A percentile compares a stretch with the other conserved stretches of the same genome.
Conservation (phyloP, 371 early-diverging fungal species). For the Mortierella sp. region DNA sequence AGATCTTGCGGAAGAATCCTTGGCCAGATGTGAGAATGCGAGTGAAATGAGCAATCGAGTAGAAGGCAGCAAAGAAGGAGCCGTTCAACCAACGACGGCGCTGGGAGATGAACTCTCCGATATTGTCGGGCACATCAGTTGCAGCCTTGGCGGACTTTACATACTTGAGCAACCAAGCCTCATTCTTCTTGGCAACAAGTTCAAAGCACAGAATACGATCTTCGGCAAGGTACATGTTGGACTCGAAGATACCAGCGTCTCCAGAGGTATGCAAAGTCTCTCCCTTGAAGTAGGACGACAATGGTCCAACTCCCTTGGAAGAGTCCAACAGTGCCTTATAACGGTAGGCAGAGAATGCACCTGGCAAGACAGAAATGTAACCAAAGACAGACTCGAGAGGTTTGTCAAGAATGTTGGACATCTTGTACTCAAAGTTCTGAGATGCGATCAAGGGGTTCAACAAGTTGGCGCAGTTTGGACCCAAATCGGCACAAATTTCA, state of each 20-base stretch:
- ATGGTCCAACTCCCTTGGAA: constrained; percentile 68
- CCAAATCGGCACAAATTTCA: constrained; percentile 72
- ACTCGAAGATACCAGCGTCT: constrained; percentile 66
- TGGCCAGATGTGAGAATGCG: constrained; percentile 81
- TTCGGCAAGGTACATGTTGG: constrained; percentile 85
- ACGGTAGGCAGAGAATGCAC: constrained; percentile 80
- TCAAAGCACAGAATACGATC: constrained; percentile 85
- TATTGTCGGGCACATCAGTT: constrained; percentile 77
- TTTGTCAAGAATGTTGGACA: constrained; percentile 86
- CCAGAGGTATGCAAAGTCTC: constrained; percentile 58
- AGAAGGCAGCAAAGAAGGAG: constrained; percentile 78
- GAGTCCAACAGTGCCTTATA: constrained; percentile 68
- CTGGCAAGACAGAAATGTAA: constrained; percentile 85
- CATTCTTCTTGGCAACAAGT: constrained; percentile 73
- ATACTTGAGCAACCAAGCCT: constrained; percentile 75
- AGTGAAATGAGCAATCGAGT: constrained; percentile 73
- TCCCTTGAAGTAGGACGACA: constrained; percentile 75
- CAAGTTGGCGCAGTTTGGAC: constrained; percentile 62
- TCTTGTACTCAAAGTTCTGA: constrained; percentile 90
- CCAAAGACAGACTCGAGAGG: constrained; percentile 87
- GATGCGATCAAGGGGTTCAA: constrained; percentile 82
- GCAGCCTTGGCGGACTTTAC: constrained; percentile 76
- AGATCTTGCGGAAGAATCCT: constrained; percentile 76
- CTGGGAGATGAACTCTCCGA: constrained; percentile 77
- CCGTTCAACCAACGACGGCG: constrained; percentile 84